These are phyloP conservation scores for Casaregolazyma suthepensis DNA, from an alignment of 1,139 yeast species.

Conservation along the genomic window DNA sequence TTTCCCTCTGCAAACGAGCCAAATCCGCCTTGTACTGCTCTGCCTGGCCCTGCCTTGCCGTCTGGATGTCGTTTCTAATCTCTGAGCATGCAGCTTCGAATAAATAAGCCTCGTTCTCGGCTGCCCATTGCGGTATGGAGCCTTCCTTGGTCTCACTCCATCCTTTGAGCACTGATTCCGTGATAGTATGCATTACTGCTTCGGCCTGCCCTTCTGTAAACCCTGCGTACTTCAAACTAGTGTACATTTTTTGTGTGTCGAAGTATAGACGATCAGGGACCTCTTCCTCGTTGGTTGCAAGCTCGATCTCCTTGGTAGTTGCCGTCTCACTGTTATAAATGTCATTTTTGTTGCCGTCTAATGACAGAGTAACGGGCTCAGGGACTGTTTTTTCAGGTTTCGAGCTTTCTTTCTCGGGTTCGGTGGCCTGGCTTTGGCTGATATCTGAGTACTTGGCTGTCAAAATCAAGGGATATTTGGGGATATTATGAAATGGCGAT, in stretches of 20 bases:
- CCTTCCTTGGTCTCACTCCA: slow-evolving; percentile 52
- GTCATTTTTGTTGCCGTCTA: neutral
- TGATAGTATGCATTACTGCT: slow-evolving; percentile 33
- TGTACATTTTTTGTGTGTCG: slow-evolving; percentile 37
- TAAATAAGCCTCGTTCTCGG: slow-evolving; percentile 79
- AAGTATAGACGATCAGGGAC: slow-evolving; percentile 21
- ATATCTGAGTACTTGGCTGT: neutral
- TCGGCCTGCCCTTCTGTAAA: slow-evolving; percentile 38
- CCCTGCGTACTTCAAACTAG: slow-evolving; percentile 33
- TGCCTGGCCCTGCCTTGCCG: slow-evolving; percentile 65
- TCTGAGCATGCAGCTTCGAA: slow-evolving; percentile 94
- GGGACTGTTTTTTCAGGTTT: neutral
- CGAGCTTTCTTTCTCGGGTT: neutral
- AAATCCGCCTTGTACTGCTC: slow-evolving; percentile 63
- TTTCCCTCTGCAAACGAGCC: slow-evolving; percentile 63
- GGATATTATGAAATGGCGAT: neutral
- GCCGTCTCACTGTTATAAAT: neutral
- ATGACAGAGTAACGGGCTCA: neutral
- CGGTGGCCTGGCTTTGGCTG: neutral
- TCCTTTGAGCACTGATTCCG: slow-evolving; percentile 34
- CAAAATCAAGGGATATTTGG: neutral
- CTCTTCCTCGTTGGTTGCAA: slow-evolving; percentile 7
- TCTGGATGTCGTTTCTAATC: slow-evolving; percentile 68
- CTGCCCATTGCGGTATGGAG: slow-evolving; percentile 60
- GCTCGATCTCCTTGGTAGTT: slow-evolving; percentile 3